Percentiles rank a stretch among this genome's conserved stretches.
Evolutionary conservation across 2,329 filamentous ascomycete species (phyloP).

Genomic region (Metarhizium rileyi): DNA sequence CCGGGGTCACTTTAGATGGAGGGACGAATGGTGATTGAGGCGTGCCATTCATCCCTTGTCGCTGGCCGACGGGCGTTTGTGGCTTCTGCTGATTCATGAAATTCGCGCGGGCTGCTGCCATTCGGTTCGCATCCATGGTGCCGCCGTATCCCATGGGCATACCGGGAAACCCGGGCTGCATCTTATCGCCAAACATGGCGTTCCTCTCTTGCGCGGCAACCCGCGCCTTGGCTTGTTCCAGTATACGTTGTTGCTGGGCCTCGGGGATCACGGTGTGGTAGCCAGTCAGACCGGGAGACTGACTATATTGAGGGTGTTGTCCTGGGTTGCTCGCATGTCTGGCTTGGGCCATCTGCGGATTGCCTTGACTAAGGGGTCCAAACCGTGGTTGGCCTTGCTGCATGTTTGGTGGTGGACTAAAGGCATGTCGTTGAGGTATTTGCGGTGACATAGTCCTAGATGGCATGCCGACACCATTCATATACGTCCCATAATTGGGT

Average conservation of each 20-base stretch:
- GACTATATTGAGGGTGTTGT: constrained; percentile 19
- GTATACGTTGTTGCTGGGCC: constrained; percentile 38
- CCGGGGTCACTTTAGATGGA: constrained; percentile 33
- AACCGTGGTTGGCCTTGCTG: constrained; percentile 23
- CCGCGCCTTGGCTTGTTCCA: constrained; percentile 41
- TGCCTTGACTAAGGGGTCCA: constrained; percentile 20
- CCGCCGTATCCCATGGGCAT: constrained; percentile 27
- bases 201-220: constrained; percentile 35
- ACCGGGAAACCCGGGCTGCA: constrained; percentile 34
- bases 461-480: constrained; percentile 34
- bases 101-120: constrained; percentile 26
- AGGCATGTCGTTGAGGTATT: constrained; percentile 26
- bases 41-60: constrained; percentile 24
- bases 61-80: constrained; percentile 23
- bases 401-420: constrained; percentile 30
- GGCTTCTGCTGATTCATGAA: constrained; percentile 26
- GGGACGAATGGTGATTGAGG: constrained; percentile 22
- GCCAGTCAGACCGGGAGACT: constrained; percentile 31
- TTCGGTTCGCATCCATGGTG: constrained; percentile 19
- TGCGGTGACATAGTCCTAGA: constrained; percentile 36
- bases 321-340: constrained; percentile 23
- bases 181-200: constrained; percentile 30
- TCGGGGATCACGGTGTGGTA: constrained; percentile 41
- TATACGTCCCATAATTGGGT: constrained; percentile 25
- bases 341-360: constrained; percentile 21